Evolutionary conservation across 2,329 filamentous ascomycete species (phyloP).

Genomic region (Aspergillus ibericus): DNA sequence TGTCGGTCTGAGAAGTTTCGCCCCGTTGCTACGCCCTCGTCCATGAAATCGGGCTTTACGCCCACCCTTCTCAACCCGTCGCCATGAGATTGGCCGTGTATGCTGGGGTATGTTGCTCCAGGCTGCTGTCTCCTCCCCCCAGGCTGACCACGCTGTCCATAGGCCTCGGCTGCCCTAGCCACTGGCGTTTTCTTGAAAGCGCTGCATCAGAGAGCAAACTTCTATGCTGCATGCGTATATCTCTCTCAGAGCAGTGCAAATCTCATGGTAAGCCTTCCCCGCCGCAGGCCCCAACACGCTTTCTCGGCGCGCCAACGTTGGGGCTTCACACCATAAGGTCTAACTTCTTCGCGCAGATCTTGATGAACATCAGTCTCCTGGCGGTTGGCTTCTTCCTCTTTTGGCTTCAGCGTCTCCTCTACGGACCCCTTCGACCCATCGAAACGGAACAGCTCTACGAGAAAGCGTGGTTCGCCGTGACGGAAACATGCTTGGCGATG

Average conservation of each 20-base stretch:
- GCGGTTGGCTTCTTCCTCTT: constrained; percentile 79
- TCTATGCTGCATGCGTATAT: constrained; percentile 97
- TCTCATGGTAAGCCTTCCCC: constrained; percentile 66
- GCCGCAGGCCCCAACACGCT: background rate
- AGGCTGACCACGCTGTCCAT: constrained; percentile 11
- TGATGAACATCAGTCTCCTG: constrained; percentile 87
- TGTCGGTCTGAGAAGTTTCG: constrained; percentile 17
- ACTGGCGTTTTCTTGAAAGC: constrained; percentile 82
- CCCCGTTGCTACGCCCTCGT: constrained; percentile 16
- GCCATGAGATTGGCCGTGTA: constrained; percentile 54
- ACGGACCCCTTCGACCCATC: constrained; percentile 83
- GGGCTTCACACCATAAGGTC: background rate
- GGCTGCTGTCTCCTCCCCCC: background rate
- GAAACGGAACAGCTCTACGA: constrained; percentile 97
- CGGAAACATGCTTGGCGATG: constrained; percentile 96
- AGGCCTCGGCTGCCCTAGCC: constrained; percentile 82
- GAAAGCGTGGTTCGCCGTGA: constrained; percentile 96
- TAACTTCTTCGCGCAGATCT: constrained; percentile 58
- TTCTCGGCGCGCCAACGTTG: background rate
- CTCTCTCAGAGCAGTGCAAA: constrained; percentile 95
- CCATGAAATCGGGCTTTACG: constrained; percentile 31
- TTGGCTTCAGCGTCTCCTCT: constrained; percentile 84
- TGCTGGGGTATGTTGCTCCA: constrained; percentile 48
- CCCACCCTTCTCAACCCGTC: constrained; percentile 22
- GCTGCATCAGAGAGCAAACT: constrained; percentile 93